Conservation (phyloP, 2,329 filamentous ascomycete species). For the Aspergillus fischeri region DNA sequence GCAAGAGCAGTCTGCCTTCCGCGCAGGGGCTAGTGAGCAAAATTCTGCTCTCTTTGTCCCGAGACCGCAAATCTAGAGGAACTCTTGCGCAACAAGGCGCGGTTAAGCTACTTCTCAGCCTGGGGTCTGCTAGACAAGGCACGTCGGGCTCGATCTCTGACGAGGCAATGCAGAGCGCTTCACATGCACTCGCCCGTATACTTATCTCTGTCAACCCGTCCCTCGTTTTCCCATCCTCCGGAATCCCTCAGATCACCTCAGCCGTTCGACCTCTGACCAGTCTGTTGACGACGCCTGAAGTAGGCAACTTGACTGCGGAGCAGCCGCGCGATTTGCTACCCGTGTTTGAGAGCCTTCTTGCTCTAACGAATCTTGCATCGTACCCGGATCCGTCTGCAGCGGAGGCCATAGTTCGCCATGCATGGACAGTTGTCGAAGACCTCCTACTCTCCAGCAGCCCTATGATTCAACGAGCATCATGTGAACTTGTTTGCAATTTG, state of each 20-base stretch:
- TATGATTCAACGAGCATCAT: slow-evolving; percentile 74
- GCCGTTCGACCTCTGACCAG: slow-evolving; percentile 78
- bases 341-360: slow-evolving; percentile 84
- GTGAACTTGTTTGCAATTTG: slow-evolving; percentile 89
- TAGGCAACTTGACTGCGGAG: slow-evolving; percentile 46
- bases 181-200: slow-evolving; percentile 77
- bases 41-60: slow-evolving; percentile 73
- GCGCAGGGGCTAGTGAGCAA: slow-evolving; percentile 66
- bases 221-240: slow-evolving; percentile 77
- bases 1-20: slow-evolving; percentile 66
- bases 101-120: slow-evolving; percentile 76
- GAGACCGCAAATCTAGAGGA: slow-evolving; percentile 69
- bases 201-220: slow-evolving; percentile 81
- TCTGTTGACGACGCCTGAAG: slow-evolving; percentile 65
- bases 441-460: slow-evolving; percentile 72
- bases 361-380: slow-evolving; percentile 89
- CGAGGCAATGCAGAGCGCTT: slow-evolving; percentile 55
- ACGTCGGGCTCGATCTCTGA: slow-evolving; percentile 37
- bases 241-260: slow-evolving; percentile 65
- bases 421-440: slow-evolving; percentile 77
- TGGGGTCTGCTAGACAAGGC: slow-evolving; percentile 44
- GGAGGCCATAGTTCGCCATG: slow-evolving; percentile 68
- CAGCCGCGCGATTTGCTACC: slow-evolving; percentile 74
- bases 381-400: slow-evolving; percentile 45
- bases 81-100: slow-evolving; percentile 90